phyloP scores from a whole-genome alignment of 345 rosid species.

The Eucalyptus pauciflora region DNA sequence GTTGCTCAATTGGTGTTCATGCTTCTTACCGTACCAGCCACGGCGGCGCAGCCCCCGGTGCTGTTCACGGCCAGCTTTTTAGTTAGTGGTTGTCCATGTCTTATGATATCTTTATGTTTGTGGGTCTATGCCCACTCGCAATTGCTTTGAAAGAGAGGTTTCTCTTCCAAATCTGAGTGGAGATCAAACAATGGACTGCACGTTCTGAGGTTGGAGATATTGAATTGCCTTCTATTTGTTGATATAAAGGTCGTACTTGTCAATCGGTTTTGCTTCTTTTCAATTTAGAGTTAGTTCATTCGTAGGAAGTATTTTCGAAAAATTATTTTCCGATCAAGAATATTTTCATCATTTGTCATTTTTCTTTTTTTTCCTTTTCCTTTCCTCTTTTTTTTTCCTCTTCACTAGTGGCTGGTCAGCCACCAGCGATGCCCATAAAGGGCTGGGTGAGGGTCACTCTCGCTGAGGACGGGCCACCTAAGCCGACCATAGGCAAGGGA shows the following conservation, averaged over 20 bases:
- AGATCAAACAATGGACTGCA: neutral
- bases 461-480: fast-evolving
- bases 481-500: too few species aligned
- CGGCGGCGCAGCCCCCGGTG: neutral
- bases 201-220: neutral
- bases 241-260: neutral
- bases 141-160: neutral
- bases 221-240: neutral
- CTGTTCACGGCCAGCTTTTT: neutral
- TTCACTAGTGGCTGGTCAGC: fast-evolving
- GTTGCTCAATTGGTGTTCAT: neutral
- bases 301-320: fast-evolving
- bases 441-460: too few species aligned
- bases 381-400: too few species aligned
- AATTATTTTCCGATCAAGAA: neutral
- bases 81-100: neutral
- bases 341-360: too few species aligned
- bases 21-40: neutral
- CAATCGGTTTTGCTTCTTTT: neutral
- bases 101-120: neutral
- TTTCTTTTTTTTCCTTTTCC: too few species aligned
- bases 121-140: neutral
- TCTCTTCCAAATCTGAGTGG: neutral
- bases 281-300: neutral
- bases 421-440: fast-evolving